Conservation (phyloP, 768 basidiomycete genomes). For the Sistotremastrum niveocremeum region DNA sequence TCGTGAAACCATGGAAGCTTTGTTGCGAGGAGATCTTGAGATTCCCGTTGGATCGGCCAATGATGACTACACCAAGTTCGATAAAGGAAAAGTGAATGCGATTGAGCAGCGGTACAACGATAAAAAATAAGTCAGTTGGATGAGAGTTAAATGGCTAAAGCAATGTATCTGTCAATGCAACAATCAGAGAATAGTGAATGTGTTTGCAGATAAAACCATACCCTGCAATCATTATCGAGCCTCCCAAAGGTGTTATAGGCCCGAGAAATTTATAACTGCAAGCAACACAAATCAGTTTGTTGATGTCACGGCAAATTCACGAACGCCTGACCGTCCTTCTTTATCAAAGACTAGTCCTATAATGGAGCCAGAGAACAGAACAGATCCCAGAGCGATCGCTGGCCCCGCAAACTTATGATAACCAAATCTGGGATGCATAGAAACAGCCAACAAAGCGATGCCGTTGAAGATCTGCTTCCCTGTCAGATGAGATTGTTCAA, state of each 20-base stretch:
- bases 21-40: slow-evolving; percentile 21
- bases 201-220: slow-evolving; percentile 18
- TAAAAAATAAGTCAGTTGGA: too few relatives aligned
- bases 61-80: slow-evolving; percentile 12
- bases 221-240: slow-evolving; percentile 53
- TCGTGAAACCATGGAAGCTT: slow-evolving; percentile 22
- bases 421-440: slow-evolving; percentile 48
- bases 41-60: slow-evolving; percentile 15
- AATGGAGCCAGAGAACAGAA: slow-evolving; percentile 54
- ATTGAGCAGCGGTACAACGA: slow-evolving; percentile 11
- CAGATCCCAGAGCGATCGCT: slow-evolving; percentile 42
- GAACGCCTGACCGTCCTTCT: slow-evolving; percentile 20
- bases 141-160: slow-evolving; percentile 30
- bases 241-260: slow-evolving; percentile 57
- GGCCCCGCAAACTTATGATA: slow-evolving; percentile 52
- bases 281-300: not conserved
- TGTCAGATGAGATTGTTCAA: not conserved
- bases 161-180: slow-evolving; percentile 31
- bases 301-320: slow-evolving; percentile 1
- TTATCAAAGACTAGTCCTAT: slow-evolving; percentile 36
- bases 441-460: slow-evolving; percentile 46
- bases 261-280: slow-evolving; percentile 38
- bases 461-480: slow-evolving; percentile 49
- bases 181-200: slow-evolving; percentile 2
- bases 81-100: slow-evolving; percentile 19